phyloP scores from a whole-genome alignment of 306 rosid species.

The Vicia villosa region DNA sequence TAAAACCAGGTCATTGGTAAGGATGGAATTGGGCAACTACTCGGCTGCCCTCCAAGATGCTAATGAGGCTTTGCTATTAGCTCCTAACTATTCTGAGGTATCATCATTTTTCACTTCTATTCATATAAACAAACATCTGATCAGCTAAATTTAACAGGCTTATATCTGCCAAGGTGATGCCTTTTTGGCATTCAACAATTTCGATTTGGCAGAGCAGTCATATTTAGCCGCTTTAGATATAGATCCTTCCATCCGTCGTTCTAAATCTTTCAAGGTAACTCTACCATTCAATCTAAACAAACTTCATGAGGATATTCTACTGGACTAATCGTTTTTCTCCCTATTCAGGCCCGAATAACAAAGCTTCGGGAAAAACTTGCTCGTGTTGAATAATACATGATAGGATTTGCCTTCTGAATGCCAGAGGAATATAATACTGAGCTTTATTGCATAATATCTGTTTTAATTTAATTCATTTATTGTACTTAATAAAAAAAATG shows the following conservation, averaged over 20 bases:
- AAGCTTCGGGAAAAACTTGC: conserved; percentile 65
- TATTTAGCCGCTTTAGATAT: conserved; percentile 62
- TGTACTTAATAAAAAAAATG: neutral
- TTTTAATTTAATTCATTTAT: neutral
- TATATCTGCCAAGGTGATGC: conserved; percentile 83
- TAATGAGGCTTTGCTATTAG: conserved; percentile 60
- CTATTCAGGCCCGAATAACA: conserved; percentile 62
- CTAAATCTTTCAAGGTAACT: conserved; percentile 75
- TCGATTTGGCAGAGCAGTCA: conserved; percentile 70
- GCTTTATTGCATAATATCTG: neutral
- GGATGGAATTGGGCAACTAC: conserved; percentile 67
- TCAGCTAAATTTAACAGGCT: conserved; percentile 54
- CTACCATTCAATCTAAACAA: neutral
- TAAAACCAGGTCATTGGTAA: conserved; percentile 59
- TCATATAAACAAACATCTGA: conserved; percentile 18
- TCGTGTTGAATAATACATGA: conserved; percentile 34
- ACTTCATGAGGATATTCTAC: conserved; percentile 15
- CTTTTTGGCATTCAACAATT: conserved; percentile 56
- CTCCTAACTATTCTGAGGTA: conserved; percentile 68
- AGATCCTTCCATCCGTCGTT: conserved; percentile 76
- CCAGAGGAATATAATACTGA: no score
- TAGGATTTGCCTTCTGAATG: conserved; percentile 38
- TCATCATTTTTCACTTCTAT: conserved; percentile 5
- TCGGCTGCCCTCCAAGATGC: conserved; percentile 79
- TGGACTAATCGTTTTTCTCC: conserved; percentile 5